Percentiles rank a stretch among this genome's conserved stretches.
phyloP scores from a whole-genome alignment of 1,284 basidiomycete genomes.

The Bjerkandera adusta region DNA sequence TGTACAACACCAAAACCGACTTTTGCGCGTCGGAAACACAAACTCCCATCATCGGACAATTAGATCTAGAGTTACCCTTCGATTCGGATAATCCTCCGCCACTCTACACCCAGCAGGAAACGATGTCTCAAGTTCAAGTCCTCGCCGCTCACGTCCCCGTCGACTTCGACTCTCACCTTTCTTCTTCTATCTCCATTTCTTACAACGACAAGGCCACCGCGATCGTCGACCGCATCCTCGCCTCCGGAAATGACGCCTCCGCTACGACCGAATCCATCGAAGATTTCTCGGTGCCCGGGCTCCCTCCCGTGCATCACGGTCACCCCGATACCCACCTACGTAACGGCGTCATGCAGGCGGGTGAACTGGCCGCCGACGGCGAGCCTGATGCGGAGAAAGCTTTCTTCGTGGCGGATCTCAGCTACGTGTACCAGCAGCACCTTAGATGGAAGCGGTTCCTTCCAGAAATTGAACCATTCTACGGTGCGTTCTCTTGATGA shows the following conservation, averaged over 20 bases:
- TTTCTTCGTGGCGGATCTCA: conserved; percentile 95
- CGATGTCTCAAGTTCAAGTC: conserved; percentile 63
- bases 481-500: conserved; percentile 55
- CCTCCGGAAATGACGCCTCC: conserved; percentile 15
- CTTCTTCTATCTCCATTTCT: conserved; percentile 32
- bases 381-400: conserved; percentile 85
- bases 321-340: conserved; percentile 72
- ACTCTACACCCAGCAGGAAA: conserved; percentile 16
- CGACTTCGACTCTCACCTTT: conserved; percentile 40
- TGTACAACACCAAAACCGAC: conserved; percentile 7
- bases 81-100: conserved; percentile 12
- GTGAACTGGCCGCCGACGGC: conserved; percentile 45
- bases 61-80: conserved; percentile 18
- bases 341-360: conserved; percentile 67
- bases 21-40: not conserved
- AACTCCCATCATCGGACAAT: conserved; percentile 2
- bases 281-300: conserved; percentile 52
- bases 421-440: conserved; percentile 86
- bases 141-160: conserved; percentile 47
- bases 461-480: conserved; percentile 90
- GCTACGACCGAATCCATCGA: conserved; percentile 27
- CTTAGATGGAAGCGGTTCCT: conserved; percentile 81
- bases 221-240: conserved; percentile 32
- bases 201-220: conserved; percentile 34
- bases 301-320: conserved; percentile 66